Evolutionary conservation across 2,329 filamentous ascomycete genomes (phyloP).

Genomic region (Penicillium carneum): DNA sequence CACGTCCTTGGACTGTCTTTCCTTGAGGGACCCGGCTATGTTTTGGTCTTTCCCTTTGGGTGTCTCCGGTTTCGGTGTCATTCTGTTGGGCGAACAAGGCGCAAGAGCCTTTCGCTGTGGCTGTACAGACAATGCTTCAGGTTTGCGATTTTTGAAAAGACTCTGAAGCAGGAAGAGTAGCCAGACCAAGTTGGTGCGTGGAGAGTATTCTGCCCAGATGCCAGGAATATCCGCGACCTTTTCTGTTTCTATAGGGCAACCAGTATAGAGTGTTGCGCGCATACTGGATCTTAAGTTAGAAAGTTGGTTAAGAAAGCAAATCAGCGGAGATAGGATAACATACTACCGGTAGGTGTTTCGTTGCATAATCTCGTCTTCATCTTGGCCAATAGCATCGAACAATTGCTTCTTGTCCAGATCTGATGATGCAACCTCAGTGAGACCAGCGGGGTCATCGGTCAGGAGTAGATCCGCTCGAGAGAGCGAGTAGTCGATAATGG

Average conservation of each 20-base stretch:
- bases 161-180: constrained; percentile 66
- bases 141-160: constrained; percentile 55
- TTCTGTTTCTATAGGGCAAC: constrained; percentile 52
- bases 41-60: constrained; percentile 13
- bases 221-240: constrained; percentile 45
- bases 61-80: constrained; percentile 19
- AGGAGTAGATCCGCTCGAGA: constrained; percentile 63
- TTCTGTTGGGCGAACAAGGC: constrained; percentile 44
- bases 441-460: constrained; percentile 34
- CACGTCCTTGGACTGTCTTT: constrained; percentile 22
- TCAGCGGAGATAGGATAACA: constrained; percentile 21
- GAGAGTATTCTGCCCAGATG: constrained; percentile 64
- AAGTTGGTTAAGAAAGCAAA: not conserved
- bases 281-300: constrained; percentile 41
- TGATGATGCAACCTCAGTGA: constrained; percentile 48
- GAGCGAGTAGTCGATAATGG: constrained; percentile 72
- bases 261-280: constrained; percentile 52
- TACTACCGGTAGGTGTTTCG: constrained; percentile 54
- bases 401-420: constrained; percentile 55
- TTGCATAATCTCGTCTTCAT: constrained; percentile 52
- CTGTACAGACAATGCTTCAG: constrained; percentile 23
- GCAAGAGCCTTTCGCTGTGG: constrained; percentile 42
- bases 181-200: constrained; percentile 70
- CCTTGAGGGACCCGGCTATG: constrained; percentile 4
- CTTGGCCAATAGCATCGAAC: constrained; percentile 52